phyloP scores from a whole-genome alignment of 441 rosid species.

The Brassica balearica region DNA sequence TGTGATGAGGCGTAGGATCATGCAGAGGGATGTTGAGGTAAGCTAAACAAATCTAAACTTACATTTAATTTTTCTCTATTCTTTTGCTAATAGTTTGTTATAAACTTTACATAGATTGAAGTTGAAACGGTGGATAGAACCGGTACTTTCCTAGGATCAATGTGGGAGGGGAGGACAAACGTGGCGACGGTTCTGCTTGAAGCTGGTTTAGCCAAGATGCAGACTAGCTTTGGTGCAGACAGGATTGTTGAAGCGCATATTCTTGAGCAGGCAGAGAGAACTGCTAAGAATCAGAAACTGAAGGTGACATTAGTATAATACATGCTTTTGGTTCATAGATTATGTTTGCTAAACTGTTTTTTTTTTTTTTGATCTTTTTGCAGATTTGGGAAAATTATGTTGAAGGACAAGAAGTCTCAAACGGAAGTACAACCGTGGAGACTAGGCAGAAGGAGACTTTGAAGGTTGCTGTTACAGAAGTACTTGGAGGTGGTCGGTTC shows the following conservation, averaged over 20 bases:
- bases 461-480: slow-evolving; percentile 83
- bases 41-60: slow-evolving; percentile 40
- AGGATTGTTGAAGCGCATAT: slow-evolving; percentile 77
- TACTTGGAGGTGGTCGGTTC: slow-evolving; percentile 80
- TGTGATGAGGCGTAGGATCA: slow-evolving; percentile 81
- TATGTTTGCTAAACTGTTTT: not conserved
- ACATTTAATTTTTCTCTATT: slow-evolving; percentile 30
- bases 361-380: not conserved
- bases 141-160: slow-evolving; percentile 89
- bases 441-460: slow-evolving; percentile 84
- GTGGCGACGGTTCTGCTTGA: slow-evolving; percentile 76
- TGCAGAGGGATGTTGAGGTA: slow-evolving; percentile 98
- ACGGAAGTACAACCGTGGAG: slow-evolving; percentile 59
- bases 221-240: slow-evolving; percentile 77
- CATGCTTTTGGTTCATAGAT: not conserved
- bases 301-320: slow-evolving; percentile 52
- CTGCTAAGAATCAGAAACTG: slow-evolving; percentile 81
- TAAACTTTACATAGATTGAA: slow-evolving; percentile 58
- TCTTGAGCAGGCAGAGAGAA: slow-evolving; percentile 82
- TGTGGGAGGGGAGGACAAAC: slow-evolving; percentile 86
- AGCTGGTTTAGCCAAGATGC: slow-evolving; percentile 89
- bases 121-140: slow-evolving; percentile 91
- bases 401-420: slow-evolving; percentile 84
- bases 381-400: slow-evolving; percentile 97
- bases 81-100: not conserved